These are phyloP conservation scores for Moesziomyces antarcticus DNA, from an alignment of 1,284 basidiomycete genomes.

Conservation along the genomic window DNA sequence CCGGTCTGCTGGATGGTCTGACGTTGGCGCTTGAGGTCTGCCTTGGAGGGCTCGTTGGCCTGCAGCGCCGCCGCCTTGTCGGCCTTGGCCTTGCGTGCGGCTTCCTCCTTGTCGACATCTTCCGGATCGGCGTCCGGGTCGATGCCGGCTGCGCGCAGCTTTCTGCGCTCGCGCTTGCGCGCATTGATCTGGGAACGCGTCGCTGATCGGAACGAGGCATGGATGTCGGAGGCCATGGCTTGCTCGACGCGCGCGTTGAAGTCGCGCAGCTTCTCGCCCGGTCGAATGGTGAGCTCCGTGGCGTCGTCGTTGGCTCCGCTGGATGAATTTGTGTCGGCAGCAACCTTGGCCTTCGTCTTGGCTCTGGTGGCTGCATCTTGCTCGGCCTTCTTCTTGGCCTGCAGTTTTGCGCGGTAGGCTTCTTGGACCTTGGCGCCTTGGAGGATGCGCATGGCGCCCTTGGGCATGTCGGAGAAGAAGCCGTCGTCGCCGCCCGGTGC, in stretches of 20 bases:
- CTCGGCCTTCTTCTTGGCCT: conserved; percentile 32
- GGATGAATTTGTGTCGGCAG: not conserved
- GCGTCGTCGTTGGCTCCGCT: conserved; percentile 4
- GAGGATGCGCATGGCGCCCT: conserved; percentile 56
- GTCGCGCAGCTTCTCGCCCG: conserved; percentile 60
- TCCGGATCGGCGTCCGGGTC: conserved; percentile 44
- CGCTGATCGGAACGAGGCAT: conserved; percentile 46
- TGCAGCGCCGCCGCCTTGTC: conserved; percentile 48
- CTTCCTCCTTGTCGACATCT: conserved; percentile 24
- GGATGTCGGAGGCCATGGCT: conserved; percentile 52
- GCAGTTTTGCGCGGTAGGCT: conserved; percentile 38
- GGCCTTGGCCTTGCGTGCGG: conserved; percentile 42
- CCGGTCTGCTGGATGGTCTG: conserved; percentile 40
- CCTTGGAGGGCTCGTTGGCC: conserved; percentile 38
- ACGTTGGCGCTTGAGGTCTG: conserved; percentile 49
- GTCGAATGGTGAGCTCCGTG: conserved; percentile 51
- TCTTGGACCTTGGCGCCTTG: conserved; percentile 52
- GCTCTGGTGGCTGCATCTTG: conserved; percentile 25
- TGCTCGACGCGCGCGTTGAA: conserved; percentile 63
- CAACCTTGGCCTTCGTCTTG: conserved; percentile 34
- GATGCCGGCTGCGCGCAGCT: conserved; percentile 31
- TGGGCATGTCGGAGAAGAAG: conserved; percentile 54
- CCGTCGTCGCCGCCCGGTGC: conserved; percentile 40
- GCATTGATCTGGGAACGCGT: conserved; percentile 49
- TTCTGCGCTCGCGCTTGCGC: conserved; percentile 52